These are phyloP conservation scores for Panaeolus cyanescens DNA, from an alignment of 768 basidiomycete genomes.

Conservation along the genomic window DNA sequence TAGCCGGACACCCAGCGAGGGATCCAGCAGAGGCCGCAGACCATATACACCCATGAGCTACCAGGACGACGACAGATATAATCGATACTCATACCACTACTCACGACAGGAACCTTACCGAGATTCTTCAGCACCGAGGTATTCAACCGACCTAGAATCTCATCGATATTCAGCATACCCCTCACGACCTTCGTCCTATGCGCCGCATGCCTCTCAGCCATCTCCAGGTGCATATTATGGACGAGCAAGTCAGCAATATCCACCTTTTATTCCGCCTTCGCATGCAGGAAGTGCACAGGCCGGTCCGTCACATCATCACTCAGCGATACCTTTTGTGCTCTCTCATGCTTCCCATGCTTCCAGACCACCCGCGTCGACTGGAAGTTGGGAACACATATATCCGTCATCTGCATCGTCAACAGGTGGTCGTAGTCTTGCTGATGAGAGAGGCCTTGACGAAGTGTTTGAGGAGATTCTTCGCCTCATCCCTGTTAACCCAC, in stretches of 20 bases:
- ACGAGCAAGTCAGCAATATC: constrained; percentile 3
- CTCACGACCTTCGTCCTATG: not conserved
- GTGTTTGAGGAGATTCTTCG: constrained; percentile 3
- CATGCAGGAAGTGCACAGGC: constrained; percentile 6
- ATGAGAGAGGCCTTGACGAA: constrained; percentile 1
- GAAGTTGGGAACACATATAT: not conserved
- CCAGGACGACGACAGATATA: not conserved
- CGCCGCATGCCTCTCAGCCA: not conserved
- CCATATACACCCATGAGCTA: not conserved
- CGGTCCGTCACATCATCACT: constrained; percentile 3
- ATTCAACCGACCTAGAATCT: not conserved
- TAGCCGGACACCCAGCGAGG: not conserved
- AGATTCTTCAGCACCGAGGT: not conserved
- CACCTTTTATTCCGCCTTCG: constrained; percentile 5
- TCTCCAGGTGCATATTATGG: constrained; percentile 1
- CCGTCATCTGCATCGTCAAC: not conserved
- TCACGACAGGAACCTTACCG: not conserved
- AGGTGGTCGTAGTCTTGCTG: not conserved
- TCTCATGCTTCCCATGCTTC: constrained; percentile 6
- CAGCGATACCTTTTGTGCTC: not conserved
- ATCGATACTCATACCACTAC: not conserved
- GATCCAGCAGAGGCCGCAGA: not conserved
- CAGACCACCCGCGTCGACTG: not conserved
- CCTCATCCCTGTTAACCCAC: constrained; percentile 13
- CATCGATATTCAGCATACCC: constrained; percentile 11